These are phyloP conservation scores for Adenanthera pavonina DNA, from an alignment of 306 rosid species.

Conservation along the genomic window DNA sequence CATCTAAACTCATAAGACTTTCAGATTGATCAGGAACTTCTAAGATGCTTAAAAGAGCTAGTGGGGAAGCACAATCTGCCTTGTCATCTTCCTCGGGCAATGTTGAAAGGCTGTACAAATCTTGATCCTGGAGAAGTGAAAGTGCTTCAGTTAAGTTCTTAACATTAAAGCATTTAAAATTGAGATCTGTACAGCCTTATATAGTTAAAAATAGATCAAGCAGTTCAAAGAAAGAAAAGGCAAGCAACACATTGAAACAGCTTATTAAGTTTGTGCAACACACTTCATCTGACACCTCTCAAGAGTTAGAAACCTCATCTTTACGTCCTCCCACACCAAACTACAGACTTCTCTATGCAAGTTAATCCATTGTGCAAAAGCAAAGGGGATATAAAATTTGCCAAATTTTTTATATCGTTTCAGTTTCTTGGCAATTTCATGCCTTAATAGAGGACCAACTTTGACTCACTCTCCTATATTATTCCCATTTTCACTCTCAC, in stretches of 20 bases:
- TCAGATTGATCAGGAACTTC: constrained; percentile 66
- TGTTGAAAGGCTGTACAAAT: constrained; percentile 64
- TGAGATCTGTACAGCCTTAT: constrained; percentile 4
- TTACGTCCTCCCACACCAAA: neutral
- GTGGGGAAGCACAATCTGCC: constrained; percentile 57
- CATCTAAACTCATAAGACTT: constrained; percentile 55
- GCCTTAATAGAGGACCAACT: constrained; percentile 1
- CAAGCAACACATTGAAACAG: constrained; percentile 9
- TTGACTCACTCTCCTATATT: neutral
- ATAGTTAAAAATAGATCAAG: constrained; percentile 21
- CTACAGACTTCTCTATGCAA: neutral
- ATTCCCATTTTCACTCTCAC: constrained; percentile 5
- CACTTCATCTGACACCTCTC: neutral
- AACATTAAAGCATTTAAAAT: constrained; percentile 12
- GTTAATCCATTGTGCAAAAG: neutral
- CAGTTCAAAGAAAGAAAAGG: constrained; percentile 31
- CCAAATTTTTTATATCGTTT: constrained; percentile 19
- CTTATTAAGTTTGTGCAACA: neutral
- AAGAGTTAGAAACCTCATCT: neutral
- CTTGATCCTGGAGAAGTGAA: constrained; percentile 64
- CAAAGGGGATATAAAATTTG: neutral
- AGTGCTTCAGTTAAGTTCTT: neutral
- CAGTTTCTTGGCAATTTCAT: constrained; percentile 21
- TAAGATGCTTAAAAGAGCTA: constrained; percentile 66
- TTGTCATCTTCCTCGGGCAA: constrained; percentile 56